phyloP scores from a whole-genome alignment of 202 grass and related monocot species.

The Saccharum hybrid region DNA sequence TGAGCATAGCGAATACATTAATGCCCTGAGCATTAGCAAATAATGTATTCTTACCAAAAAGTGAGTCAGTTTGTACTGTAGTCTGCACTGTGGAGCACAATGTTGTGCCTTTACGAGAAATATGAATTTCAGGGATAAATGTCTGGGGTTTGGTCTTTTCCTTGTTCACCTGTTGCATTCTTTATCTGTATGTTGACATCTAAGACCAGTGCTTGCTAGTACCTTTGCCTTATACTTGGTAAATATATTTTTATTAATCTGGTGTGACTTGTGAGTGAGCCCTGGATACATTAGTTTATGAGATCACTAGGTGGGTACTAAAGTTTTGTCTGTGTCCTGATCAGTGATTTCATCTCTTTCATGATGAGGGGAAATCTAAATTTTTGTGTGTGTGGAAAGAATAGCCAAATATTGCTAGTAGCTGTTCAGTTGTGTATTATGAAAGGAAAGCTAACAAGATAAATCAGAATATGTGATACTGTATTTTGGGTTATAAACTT shows the following conservation, averaged over 20 bases:
- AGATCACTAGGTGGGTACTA: background rate
- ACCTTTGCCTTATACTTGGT: background rate
- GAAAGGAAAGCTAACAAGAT: background rate
- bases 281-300: background rate
- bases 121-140: conserved; percentile 26
- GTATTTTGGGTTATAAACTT: background rate
- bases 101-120: conserved; percentile 1
- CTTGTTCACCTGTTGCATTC: background rate
- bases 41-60: conserved; percentile 1
- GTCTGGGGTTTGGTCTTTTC: background rate
- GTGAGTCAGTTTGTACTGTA: background rate
- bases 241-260: background rate
- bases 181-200: conserved; percentile 5
- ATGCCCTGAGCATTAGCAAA: conserved; percentile 7
- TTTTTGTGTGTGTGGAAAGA: background rate
- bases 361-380: background rate
- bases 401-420: background rate
- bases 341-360: background rate
- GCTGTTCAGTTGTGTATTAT: conserved; percentile 13
- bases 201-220: background rate
- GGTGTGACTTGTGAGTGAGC: background rate
- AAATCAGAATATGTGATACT: background rate
- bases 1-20: background rate
- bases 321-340: background rate
- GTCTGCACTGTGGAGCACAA: background rate